Conservation (phyloP, 352 stramenopile genomes). For the Globisporangium rhizosaccharum region DNA sequence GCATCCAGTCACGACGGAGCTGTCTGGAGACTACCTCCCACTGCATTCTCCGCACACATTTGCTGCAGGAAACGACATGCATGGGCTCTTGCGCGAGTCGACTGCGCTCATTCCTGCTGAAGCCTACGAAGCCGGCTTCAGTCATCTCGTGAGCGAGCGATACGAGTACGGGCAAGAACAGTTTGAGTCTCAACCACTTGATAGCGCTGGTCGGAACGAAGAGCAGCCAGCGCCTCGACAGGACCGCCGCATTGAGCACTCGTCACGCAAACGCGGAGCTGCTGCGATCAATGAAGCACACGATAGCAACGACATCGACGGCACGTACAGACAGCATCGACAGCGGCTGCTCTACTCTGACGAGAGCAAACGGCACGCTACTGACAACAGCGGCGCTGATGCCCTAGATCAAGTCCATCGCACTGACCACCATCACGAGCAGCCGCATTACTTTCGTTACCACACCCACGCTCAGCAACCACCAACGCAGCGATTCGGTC, state of each 20-base stretch:
- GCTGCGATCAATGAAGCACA: neutral
- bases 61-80: neutral
- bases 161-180: neutral
- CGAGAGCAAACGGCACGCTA: too few species aligned
- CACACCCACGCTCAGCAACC: constrained; percentile 1
- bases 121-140: neutral
- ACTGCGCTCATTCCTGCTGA: neutral
- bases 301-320: neutral
- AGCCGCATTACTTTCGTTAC: constrained; percentile 5
- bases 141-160: neutral
- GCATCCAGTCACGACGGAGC: neutral
- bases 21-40: neutral
- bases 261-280: neutral
- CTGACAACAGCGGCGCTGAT: too few species aligned
- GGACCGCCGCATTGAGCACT: neutral
- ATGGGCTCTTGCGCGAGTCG: neutral
- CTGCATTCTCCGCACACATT: neutral
- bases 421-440: neutral
- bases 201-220: neutral
- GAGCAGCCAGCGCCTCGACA: too few species aligned
- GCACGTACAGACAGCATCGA: neutral
- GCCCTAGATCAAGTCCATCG: too few species aligned
- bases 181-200: neutral
- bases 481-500: neutral
- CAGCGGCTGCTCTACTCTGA: neutral